A percentile compares a stretch with the other conserved stretches of the same genome.
Evolutionary conservation across 306 rosid species (phyloP).

Genomic region (Geum urbanum): DNA sequence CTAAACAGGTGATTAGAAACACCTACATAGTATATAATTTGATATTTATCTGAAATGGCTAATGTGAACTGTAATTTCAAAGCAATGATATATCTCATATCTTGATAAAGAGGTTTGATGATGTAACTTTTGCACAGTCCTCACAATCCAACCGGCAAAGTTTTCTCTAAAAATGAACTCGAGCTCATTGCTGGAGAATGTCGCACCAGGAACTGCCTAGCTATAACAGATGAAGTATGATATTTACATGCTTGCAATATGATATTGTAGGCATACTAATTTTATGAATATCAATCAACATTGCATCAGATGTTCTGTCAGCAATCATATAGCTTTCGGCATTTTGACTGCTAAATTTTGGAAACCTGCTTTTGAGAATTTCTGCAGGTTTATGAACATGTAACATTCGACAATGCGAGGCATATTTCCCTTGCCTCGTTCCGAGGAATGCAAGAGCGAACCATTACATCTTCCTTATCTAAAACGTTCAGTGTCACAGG

Average conservation of each 20-base stretch:
- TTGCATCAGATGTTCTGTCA: neutral
- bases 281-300: neutral
- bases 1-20: conserved; percentile 60
- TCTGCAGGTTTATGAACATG: conserved; percentile 67
- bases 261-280: neutral
- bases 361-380: conserved; percentile 12
- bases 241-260: neutral
- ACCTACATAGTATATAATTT: neutral
- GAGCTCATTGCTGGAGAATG: conserved; percentile 71
- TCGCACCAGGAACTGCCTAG: conserved; percentile 47
- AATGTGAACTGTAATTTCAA: neutral
- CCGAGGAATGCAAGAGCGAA: conserved; percentile 74
- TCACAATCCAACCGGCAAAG: conserved; percentile 94
- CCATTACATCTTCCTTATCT: conserved; percentile 77
- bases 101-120: conserved; percentile 30
- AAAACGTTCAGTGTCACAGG: conserved; percentile 76
- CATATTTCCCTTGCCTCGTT: conserved; percentile 76
- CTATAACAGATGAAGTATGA: conserved; percentile 86
- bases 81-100: conserved; percentile 13
- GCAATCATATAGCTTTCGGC: neutral
- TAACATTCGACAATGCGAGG: conserved; percentile 50
- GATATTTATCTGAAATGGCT: neutral
- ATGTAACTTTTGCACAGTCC: conserved; percentile 54
- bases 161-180: conserved; percentile 73
- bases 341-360: neutral